Conservation (phyloP, 495 filamentous ascomycete species). For the Penicillium angulare region DNA sequence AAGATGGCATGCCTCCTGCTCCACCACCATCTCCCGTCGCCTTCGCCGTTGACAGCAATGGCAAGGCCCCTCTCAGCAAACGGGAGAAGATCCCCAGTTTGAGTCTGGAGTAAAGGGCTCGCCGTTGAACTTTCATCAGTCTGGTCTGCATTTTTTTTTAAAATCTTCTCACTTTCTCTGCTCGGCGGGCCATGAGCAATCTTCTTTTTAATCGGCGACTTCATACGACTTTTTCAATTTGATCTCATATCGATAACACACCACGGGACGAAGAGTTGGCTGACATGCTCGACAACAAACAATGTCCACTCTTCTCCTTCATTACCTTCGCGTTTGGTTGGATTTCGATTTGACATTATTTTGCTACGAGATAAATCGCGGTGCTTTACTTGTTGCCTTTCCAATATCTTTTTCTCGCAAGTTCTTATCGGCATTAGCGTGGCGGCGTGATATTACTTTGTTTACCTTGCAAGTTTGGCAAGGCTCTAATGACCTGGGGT, state of each 20-base stretch:
- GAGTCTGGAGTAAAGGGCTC: conserved; percentile 25
- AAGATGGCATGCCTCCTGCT: conserved; percentile 40
- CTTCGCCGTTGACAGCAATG: conserved; percentile 24
- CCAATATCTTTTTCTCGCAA: neutral
- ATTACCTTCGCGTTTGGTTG: no score
- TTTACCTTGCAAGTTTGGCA: no score
- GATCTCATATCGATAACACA: no score
- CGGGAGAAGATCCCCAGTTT: conserved; percentile 20
- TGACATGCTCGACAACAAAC: no score
- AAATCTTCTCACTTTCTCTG: no score
- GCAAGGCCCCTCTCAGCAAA: conserved; percentile 7
- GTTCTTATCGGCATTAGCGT: conserved; percentile 6
- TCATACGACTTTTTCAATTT: no score
- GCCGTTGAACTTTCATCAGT: no score
- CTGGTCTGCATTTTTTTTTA: neutral
- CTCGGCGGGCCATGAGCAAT: conserved; percentile 1
- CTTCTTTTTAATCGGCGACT: no score
- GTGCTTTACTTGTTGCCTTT: neutral
- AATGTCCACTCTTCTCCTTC: no score
- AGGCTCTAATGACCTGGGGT: neutral
- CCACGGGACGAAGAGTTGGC: no score
- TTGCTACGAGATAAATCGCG: neutral
- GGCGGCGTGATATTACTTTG: neutral
- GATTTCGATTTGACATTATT: neutral
- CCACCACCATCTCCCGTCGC: conserved; percentile 50